Evolutionary conservation across 306 rosid species (phyloP), one percentile per base, ranked within the genome.

Genomic region (Purshia tridentata): DNA sequence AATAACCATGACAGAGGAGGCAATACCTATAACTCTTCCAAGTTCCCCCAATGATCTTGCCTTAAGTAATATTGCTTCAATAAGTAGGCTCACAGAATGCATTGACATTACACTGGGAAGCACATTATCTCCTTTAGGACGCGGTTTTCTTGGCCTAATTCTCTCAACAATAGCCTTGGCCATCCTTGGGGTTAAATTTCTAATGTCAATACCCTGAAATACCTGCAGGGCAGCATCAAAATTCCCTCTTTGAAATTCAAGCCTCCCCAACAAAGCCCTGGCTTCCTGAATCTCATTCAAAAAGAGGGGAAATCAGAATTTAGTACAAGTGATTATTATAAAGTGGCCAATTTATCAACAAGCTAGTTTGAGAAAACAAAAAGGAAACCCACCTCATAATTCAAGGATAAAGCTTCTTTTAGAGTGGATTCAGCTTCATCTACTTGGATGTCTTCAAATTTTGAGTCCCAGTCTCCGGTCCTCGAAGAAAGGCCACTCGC

Each of bases 361-460:
- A 47, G 14, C 35, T 35, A 46, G 20, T 18, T 69, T 9, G 4
- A 35, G 11, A 62, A 69, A 64, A n/a, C 40, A 37, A 37, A 29
- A 29, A 0, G 13, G 49, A 72, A 44, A 65, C 54, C 14, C 75
- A 91, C 98, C 94, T 94, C 98, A 72, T 94, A 94, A 73, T 91
- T 94, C 58, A 94, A 89, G 52, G 98, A 91, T 37, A 89, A 87
- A 63, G 97, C 96, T 82, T 94, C 96, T 81, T 86, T 94, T 10
- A 94, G 82, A 81, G 97, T 86, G 67, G 98, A 86, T 81, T 94
- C 98, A 72, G 77, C 98, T 72, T 94, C 97, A 79, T 94, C 97
- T 5, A 94, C 95, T 80, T 94, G 98, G 20, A 83, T 73, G 49
- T 94, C 97, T 51, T 85, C 88, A 50, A 91, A 85, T 77, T 83